phyloP scores from a whole-genome alignment of 768 basidiomycete species.

The Lactarius sp. region DNA sequence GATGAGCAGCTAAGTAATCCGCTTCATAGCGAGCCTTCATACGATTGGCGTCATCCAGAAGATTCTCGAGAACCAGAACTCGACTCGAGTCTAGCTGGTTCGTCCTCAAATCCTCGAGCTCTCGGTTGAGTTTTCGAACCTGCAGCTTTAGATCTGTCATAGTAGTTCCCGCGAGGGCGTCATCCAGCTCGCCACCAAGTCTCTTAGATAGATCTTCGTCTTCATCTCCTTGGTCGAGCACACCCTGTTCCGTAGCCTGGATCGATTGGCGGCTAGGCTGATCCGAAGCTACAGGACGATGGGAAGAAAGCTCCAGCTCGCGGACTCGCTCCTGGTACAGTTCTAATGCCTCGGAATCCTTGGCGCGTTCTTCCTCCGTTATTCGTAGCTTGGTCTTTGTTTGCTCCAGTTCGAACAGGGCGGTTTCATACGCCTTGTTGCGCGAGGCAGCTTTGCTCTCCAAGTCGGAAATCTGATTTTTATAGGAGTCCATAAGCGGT shows the following conservation, averaged over 20 bases:
- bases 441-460: slow-evolving; percentile 65
- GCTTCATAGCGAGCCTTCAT: slow-evolving; percentile 86
- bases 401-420: slow-evolving; percentile 76
- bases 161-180: slow-evolving; percentile 75
- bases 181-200: slow-evolving; percentile 81
- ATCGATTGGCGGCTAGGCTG: slow-evolving; percentile 39
- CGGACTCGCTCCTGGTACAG: slow-evolving; percentile 86
- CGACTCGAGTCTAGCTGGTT: slow-evolving; percentile 74
- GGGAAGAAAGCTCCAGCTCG: slow-evolving; percentile 74
- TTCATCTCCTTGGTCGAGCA: slow-evolving; percentile 32
- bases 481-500: slow-evolving; percentile 90
- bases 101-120: slow-evolving; percentile 68
- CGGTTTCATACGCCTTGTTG: slow-evolving; percentile 63
- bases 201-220: slow-evolving; percentile 52
- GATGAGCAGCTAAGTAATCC: slow-evolving; percentile 80
- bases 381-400: slow-evolving; percentile 64
- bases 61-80: slow-evolving; percentile 81
- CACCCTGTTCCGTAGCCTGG: slow-evolving; percentile 35
- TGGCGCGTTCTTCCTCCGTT: slow-evolving; percentile 59
- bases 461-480: slow-evolving; percentile 74
- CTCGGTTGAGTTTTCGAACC: slow-evolving; percentile 73
- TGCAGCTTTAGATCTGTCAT: slow-evolving; percentile 92
- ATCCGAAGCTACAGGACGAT: slow-evolving; percentile 39
- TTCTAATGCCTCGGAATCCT: slow-evolving; percentile 81
- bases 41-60: slow-evolving; percentile 85